Percentiles rank a stretch among this genome's conserved stretches.
Evolutionary conservation across 2,329 filamentous ascomycete species (phyloP).

Genomic region (Neocucurbitaria cava): DNA sequence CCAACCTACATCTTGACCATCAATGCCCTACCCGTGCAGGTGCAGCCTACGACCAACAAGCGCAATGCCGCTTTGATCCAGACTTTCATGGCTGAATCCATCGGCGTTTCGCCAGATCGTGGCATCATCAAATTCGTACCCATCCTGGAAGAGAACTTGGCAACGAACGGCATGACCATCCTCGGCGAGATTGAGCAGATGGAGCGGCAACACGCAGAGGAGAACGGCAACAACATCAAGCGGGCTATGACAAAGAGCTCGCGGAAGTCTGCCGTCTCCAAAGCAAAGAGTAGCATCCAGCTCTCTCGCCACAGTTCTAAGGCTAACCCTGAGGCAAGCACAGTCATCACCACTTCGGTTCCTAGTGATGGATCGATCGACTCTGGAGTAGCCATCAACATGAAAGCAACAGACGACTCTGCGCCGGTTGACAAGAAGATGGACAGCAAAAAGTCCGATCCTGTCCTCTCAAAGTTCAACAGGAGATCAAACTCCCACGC

Average conservation of each 20-base stretch:
- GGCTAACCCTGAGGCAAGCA: slow-evolving; percentile 32
- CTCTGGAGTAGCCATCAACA: slow-evolving; percentile 43
- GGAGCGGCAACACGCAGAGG: slow-evolving; percentile 54
- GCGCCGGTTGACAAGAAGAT: slow-evolving; percentile 26
- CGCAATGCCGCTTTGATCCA: slow-evolving; percentile 81
- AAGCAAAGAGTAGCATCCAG: slow-evolving; percentile 48
- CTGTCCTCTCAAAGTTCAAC: slow-evolving; percentile 27
- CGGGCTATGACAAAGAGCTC: slow-evolving; percentile 49
- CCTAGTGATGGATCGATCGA: slow-evolving; percentile 46
- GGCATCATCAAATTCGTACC: slow-evolving; percentile 77
- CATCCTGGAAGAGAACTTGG: slow-evolving; percentile 74
- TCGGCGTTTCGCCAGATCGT: slow-evolving; percentile 70
- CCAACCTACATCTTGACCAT: slow-evolving; percentile 82
- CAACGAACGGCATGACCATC: slow-evolving; percentile 73
- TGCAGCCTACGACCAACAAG: slow-evolving; percentile 79
- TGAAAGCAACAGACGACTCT: slow-evolving; percentile 28
- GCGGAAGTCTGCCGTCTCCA: slow-evolving; percentile 39
- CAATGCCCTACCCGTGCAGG: slow-evolving; percentile 70
- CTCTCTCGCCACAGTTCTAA: slow-evolving; percentile 44
- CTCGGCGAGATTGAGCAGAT: slow-evolving; percentile 70
- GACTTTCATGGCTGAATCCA: slow-evolving; percentile 72
- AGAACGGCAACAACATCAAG: slow-evolving; percentile 52
- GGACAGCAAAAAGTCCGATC: slow-evolving; percentile 31
- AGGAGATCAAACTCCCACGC: slow-evolving; percentile 25
- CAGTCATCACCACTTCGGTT: slow-evolving; percentile 39